Conservation (phyloP, 2,329 filamentous ascomycete genomes). For the Nothophoma quercina region DNA sequence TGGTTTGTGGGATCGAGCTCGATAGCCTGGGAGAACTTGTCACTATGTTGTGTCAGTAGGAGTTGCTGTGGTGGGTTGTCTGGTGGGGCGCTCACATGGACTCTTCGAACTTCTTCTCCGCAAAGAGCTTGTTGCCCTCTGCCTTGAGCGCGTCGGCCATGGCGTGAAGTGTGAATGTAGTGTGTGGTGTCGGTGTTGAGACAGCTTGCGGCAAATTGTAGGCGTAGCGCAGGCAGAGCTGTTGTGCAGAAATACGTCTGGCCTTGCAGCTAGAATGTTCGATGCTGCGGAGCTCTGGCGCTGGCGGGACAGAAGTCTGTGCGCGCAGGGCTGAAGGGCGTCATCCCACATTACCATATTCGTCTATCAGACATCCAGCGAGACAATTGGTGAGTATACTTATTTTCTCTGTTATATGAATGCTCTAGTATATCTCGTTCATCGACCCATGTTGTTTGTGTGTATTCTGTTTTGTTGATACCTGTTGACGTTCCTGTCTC, state of each 20-base stretch:
- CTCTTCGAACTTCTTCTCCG: constrained; percentile 94
- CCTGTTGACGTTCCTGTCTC: too few species aligned
- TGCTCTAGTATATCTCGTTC: too few species aligned
- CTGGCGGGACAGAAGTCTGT: constrained; percentile 26
- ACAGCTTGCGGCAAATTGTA: constrained; percentile 9
- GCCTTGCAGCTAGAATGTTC: constrained; percentile 48
- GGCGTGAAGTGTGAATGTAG: constrained; percentile 25
- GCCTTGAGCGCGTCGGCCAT: constrained; percentile 90
- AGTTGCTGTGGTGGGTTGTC: constrained; percentile 8
- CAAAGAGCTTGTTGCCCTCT: constrained; percentile 98
- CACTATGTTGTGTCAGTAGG: constrained; percentile 60
- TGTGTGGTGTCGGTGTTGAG: constrained; percentile 10
- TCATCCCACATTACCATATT: constrained; percentile 22
- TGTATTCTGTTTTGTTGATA: too few species aligned
- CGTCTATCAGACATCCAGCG: background rate
- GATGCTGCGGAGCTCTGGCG: constrained; percentile 37
- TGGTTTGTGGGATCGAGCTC: constrained; percentile 87
- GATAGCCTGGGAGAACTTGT: constrained; percentile 95
- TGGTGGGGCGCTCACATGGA: constrained; percentile 76
- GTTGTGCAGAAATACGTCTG: constrained; percentile 43
- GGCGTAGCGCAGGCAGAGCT: constrained; percentile 30
- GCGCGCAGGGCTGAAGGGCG: constrained; percentile 38
- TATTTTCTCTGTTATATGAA: too few species aligned
- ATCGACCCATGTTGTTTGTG: too few species aligned
- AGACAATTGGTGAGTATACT: background rate